phyloP scores from a whole-genome alignment of 192 early-diverging fungal genomes.

The Backusella australiensis region DNA sequence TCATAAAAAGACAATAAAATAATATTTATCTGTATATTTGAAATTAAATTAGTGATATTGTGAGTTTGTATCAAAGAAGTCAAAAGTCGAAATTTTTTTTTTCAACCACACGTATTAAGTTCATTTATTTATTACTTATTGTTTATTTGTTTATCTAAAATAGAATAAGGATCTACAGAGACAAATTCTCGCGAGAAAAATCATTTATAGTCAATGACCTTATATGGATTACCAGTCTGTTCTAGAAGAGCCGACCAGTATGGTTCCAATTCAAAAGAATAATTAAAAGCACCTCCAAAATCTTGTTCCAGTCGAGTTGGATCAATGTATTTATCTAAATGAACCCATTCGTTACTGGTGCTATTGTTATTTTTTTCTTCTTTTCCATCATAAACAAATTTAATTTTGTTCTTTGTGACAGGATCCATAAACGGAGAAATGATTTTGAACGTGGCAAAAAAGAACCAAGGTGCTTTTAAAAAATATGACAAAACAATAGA shows the following conservation, averaged over 20 bases:
- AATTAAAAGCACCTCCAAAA: slow-evolving; percentile 78
- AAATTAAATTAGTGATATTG: too few relatives aligned
- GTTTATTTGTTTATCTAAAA: not conserved
- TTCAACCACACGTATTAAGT: too few relatives aligned
- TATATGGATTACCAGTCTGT: slow-evolving; percentile 20
- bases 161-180: not conserved
- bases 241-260: slow-evolving; percentile 63
- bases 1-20: too few relatives aligned
- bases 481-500: not conserved
- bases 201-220: slow-evolving; percentile 15
- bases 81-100: too few relatives aligned
- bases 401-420: slow-evolving; percentile 81
- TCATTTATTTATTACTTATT: not conserved
- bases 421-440: slow-evolving; percentile 89
- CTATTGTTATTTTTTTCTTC: slow-evolving; percentile 6
- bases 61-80: too few relatives aligned
- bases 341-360: slow-evolving; percentile 40
- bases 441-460: slow-evolving; percentile 78
- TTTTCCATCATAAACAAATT: slow-evolving; percentile 65
- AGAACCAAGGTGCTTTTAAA: slow-evolving; percentile 74
- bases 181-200: not conserved
- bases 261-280: slow-evolving; percentile 60
- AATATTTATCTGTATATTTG: too few relatives aligned
- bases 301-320: slow-evolving; percentile 58
- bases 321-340: slow-evolving; percentile 49